Conservation (phyloP, 2,329 filamentous ascomycete genomes). For the Trichoderma afroharzianum region DNA sequence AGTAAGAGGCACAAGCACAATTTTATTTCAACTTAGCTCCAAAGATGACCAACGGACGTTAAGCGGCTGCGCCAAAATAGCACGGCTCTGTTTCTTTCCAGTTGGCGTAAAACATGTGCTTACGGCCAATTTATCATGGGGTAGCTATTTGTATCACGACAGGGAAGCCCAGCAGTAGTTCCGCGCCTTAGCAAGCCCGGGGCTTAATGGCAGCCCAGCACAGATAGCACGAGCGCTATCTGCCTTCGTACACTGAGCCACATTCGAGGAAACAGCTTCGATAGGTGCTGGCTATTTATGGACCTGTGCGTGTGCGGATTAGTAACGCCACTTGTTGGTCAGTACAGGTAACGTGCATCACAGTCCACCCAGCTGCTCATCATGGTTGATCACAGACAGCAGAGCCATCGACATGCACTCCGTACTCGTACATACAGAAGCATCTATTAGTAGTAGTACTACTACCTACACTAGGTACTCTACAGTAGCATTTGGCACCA, state of each 20-base stretch:
- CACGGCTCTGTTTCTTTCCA: not conserved
- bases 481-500: not conserved
- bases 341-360: not conserved
- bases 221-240: not conserved
- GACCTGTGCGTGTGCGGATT: not conserved
- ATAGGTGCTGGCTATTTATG: slow-evolving; percentile 11
- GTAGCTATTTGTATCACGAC: not conserved
- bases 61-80: not conserved
- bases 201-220: too few relatives aligned
- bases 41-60: not conserved
- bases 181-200: not conserved
- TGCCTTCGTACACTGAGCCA: not conserved
- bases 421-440: not conserved
- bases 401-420: not conserved
- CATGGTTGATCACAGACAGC: not conserved
- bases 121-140: not conserved
- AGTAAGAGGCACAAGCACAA: not conserved
- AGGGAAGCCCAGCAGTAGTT: not conserved
- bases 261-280: not conserved
- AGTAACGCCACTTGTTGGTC: not conserved
- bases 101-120: not conserved
- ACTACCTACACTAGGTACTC: too few relatives aligned
- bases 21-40: not conserved
- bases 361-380: not conserved
- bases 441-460: too few relatives aligned